Percentiles rank a stretch among this genome's conserved stretches.
phyloP scores from a whole-genome alignment of 495 filamentous ascomycete genomes.

The Trichoderma gamsii region DNA sequence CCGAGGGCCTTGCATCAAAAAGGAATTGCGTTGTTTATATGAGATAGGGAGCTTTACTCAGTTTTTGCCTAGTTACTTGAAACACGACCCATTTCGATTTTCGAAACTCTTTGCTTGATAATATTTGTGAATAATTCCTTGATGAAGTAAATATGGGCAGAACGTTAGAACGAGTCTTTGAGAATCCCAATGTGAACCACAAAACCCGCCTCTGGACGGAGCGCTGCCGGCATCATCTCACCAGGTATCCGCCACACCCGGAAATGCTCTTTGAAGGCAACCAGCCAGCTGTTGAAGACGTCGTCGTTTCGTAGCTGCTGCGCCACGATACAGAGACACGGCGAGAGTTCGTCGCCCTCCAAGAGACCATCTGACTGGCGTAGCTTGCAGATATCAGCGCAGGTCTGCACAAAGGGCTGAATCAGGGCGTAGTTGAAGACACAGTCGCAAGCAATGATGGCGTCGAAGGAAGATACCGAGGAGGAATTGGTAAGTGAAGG shows the following conservation, averaged over 20 bases:
- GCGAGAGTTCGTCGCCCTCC: not conserved
- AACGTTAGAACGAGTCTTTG: constrained; percentile 19
- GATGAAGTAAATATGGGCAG: not conserved
- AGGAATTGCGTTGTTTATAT: not conserved
- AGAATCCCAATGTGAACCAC: constrained; percentile 61
- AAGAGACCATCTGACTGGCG: constrained; percentile 26
- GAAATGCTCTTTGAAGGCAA: constrained; percentile 58
- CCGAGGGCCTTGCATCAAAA: constrained; percentile 9
- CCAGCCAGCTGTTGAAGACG: constrained; percentile 80
- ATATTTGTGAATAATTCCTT: too few species aligned
- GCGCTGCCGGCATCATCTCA: constrained; percentile 38
- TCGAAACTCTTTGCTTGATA: not conserved
- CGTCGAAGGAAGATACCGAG: constrained; percentile 43
- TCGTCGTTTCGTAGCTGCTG: constrained; percentile 80
- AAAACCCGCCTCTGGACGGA: constrained; percentile 58
- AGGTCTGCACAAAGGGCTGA: constrained; percentile 74
- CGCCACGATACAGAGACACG: constrained; percentile 60
- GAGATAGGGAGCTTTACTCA: not conserved
- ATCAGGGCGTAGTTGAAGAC: constrained; percentile 86
- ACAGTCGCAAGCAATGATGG: constrained; percentile 77
- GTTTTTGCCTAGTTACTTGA: not conserved
- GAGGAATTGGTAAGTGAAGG: constrained; percentile 30
- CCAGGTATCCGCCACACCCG: constrained; percentile 73
- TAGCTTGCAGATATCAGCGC: constrained; percentile 67
- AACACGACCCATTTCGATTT: not conserved